These are phyloP conservation scores for Mycosarcoma maydis DNA, from an alignment of 1,284 basidiomycete species.

Conservation along the genomic window DNA sequence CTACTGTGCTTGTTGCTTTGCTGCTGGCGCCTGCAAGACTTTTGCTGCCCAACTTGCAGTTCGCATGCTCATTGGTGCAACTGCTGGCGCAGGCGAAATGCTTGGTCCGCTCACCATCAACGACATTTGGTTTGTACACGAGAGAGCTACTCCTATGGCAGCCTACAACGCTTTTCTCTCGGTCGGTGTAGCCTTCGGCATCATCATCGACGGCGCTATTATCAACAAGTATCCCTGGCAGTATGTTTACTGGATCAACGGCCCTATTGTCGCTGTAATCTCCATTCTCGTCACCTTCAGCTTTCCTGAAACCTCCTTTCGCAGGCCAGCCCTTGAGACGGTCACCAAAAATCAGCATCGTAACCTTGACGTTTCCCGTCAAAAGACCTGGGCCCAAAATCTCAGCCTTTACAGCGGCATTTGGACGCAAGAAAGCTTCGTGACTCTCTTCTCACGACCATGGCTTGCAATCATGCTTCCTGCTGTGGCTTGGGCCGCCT, in stretches of 20 bases:
- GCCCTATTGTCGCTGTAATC: conserved; percentile 9
- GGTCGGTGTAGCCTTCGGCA: conserved; percentile 10
- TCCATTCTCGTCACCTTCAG: conserved; percentile 21
- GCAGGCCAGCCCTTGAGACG: conserved; percentile 2
- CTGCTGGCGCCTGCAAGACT: conserved; percentile 14
- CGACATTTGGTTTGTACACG: conserved; percentile 35
- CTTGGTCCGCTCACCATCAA: conserved; percentile 30
- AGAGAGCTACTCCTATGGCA: conserved; percentile 15
- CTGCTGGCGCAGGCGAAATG: conserved; percentile 22
- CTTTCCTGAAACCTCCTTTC: conserved; percentile 30
- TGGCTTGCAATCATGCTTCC: conserved; percentile 11
- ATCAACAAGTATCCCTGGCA: conserved; percentile 5
- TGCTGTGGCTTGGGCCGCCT: conserved; percentile 23
- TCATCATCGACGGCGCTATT: conserved; percentile 23
- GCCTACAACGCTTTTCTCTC: conserved; percentile 21
- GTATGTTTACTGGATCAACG: conserved; percentile 22
- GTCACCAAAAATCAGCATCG: conserved; percentile 2
- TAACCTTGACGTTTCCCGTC: conserved; percentile 9
- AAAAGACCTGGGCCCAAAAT: neutral
- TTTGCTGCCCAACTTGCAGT: conserved; percentile 12
- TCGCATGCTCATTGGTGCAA: conserved; percentile 8
- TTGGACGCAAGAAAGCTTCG: conserved; percentile 11
- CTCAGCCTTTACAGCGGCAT: conserved; percentile 9
- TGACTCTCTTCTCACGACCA: conserved; percentile 16
- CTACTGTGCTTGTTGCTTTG: conserved; percentile 11